Base-by-base conservation (phyloP, 2,329 filamentous ascomycete species). In the Phyllosticta ampelicida region DNA sequence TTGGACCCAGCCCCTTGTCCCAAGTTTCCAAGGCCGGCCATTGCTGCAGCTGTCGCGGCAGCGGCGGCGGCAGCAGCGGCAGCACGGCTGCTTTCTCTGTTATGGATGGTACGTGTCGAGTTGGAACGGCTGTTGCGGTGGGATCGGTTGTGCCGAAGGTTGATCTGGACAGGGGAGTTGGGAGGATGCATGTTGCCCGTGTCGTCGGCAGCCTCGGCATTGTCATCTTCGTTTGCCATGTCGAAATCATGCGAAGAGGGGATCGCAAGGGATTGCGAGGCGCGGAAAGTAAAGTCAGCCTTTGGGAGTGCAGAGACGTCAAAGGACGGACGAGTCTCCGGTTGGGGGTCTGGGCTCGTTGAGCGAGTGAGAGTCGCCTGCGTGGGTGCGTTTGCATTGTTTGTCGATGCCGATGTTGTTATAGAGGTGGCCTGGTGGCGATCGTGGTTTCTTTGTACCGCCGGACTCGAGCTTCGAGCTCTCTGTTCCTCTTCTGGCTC, bases 1-100 rank as follows among this genome's bases (percentile, higher is more conserved):
- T 92, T 92, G 64, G 83, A 79, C 1, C 87, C 87, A 9, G 86
- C 82, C 6, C 82, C 84, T 60, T 80, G 79, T 4, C 84, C 83
- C 9, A 88, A 73, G 60, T 62, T 64, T 61, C 53, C 48, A 2
- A 59, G 48, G 52, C 50, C 48, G 18, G 52, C 57, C 16, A 54
- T 48, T 5, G 52, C 50, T n/a, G 49, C 55, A 8, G 55, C 49
- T 4, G 36, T 29, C 3, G 52, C 52, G 11, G 56, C 56, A 1
- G 50, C 48, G n/a, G 56, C 18, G 9, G 54, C 30, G 5, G 36
- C 21, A 9, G 16, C 21, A 9, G 16, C 36, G 16, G 28, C 28
- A 44, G 36, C 36, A 21, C 21, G 54, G 23, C 29, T 48, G 21
- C 20, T 44, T 30, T 60, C 55, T 29, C 52, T 53, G 54, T 29